Conservation (phyloP, 345 rosid species). For the Luvunga scandens region DNA sequence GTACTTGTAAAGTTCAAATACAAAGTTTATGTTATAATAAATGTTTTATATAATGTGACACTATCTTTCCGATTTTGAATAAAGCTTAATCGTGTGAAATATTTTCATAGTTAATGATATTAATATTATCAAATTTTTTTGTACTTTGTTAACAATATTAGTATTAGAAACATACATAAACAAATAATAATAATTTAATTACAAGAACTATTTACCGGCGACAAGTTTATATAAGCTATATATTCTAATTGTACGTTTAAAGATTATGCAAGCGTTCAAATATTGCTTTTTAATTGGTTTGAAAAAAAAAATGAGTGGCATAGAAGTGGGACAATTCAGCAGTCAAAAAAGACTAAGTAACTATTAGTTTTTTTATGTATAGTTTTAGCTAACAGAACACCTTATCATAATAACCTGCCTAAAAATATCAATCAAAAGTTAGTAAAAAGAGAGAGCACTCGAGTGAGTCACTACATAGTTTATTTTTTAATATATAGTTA, state of each 20-base stretch:
- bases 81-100: too few relatives aligned
- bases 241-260: not conserved
- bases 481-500: too few relatives aligned
- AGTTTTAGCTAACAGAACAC: conserved; percentile 13
- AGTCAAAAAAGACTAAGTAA: conserved; percentile 28
- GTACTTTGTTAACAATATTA: too few relatives aligned
- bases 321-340: conserved; percentile 18
- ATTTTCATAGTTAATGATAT: too few relatives aligned
- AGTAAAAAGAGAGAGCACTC: conserved; percentile 9
- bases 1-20: too few relatives aligned
- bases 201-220: not conserved
- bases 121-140: too few relatives aligned
- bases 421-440: conserved; percentile 17
- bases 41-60: too few relatives aligned
- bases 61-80: too few relatives aligned
- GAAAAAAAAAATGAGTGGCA: not conserved
- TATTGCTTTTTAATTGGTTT: not conserved
- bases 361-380: not conserved
- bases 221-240: not conserved
- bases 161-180: too few relatives aligned
- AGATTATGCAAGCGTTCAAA: not conserved
- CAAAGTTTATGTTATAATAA: too few relatives aligned
- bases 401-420: conserved; percentile 1
- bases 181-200: too few relatives aligned
- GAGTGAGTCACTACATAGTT: conserved; percentile 11